These are phyloP conservation scores for Trametes punicea DNA, from an alignment of 768 basidiomycete genomes.

Conservation along the genomic window DNA sequence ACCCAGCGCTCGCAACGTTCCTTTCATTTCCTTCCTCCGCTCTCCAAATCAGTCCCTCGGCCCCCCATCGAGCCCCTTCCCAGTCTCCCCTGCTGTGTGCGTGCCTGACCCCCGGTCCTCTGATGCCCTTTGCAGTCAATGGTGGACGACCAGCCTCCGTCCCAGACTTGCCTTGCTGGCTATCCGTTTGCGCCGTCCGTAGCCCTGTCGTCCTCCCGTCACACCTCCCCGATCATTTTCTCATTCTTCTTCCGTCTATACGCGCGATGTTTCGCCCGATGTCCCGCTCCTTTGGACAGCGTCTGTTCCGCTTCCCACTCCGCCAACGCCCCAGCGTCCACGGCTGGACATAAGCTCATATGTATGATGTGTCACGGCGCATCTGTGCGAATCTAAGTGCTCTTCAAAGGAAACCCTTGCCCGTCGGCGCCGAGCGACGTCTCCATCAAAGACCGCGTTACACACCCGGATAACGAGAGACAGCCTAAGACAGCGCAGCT, in stretches of 20 bases:
- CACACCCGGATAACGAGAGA: no score
- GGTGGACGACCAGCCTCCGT: constrained; percentile 2
- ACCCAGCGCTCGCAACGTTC: constrained; percentile 40
- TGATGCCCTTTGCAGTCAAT: neutral
- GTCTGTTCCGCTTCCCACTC: neutral
- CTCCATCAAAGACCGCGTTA: no score
- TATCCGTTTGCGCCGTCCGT: neutral
- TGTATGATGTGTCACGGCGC: no score
- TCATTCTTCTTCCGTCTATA: neutral
- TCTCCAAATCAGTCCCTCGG: neutral
- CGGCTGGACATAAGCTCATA: no score
- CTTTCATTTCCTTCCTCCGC: constrained; percentile 39
- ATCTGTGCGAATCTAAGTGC: no score
- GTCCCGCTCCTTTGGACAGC: neutral
- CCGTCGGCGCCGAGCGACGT: no score
- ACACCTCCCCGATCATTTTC: constrained; percentile 14
- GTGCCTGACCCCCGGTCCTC: neutral
- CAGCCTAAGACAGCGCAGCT: neutral
- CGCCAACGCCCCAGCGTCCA: constrained; percentile 1
- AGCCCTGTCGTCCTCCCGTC: neutral
- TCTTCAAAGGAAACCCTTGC: no score
- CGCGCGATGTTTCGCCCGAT: neutral
- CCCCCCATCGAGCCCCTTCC: constrained; percentile 2
- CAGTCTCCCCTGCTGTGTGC: constrained; percentile 12
- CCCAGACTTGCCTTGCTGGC: neutral